A percentile compares a stretch with the other conserved stretches of the same genome.
Evolutionary conservation across 164 flowering plant genomes (phyloP).

Genomic region (Pachysandra terminalis): DNA sequence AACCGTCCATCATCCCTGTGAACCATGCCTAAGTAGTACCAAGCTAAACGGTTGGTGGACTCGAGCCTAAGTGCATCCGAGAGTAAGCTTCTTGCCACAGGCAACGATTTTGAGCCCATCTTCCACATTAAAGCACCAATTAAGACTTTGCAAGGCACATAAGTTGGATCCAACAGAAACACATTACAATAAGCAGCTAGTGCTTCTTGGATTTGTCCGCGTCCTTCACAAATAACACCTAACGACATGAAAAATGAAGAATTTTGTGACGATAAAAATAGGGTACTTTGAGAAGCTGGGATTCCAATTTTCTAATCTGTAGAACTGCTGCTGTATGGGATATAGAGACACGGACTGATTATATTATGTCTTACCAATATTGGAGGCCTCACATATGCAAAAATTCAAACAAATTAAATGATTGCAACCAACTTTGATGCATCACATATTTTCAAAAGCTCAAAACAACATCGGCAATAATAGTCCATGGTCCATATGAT

Average conservation of each 20-base stretch:
- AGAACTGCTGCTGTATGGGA: background rate
- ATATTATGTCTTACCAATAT: too few relatives aligned
- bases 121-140: slow-evolving; percentile 56
- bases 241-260: slow-evolving; percentile 1
- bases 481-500: too few relatives aligned
- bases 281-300: background rate
- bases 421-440: too few relatives aligned
- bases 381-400: too few relatives aligned
- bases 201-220: slow-evolving; percentile 48
- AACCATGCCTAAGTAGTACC: slow-evolving; percentile 78
- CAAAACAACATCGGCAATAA: too few relatives aligned
- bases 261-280: background rate
- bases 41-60: slow-evolving; percentile 78
- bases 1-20: slow-evolving; percentile 76
- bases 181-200: slow-evolving; percentile 48
- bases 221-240: slow-evolving; percentile 70
- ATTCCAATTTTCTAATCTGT: background rate
- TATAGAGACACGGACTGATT: background rate
- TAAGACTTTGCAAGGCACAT: slow-evolving; percentile 66
- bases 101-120: slow-evolving; percentile 50
- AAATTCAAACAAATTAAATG: too few relatives aligned
- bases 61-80: slow-evolving; percentile 90
- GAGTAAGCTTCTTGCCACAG: slow-evolving; percentile 75
- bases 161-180: slow-evolving; percentile 45
- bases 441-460: too few relatives aligned